Evolutionary conservation across 352 stramenopile genomes (phyloP).

Genomic region (Phytophthora citrophthora): DNA sequence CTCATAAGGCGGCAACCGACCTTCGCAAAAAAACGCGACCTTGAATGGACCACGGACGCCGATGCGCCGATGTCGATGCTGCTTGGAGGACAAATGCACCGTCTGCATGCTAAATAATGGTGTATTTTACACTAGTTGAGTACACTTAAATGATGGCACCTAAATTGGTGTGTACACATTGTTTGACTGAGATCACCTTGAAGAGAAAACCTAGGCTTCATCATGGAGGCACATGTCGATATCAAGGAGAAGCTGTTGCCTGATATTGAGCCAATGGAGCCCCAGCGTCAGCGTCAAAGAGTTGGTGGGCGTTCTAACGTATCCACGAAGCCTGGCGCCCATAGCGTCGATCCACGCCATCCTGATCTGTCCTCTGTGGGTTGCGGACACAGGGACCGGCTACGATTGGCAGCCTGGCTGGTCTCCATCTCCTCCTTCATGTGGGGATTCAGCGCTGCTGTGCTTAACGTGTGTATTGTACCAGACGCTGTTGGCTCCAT

Average conservation of each 20-base stretch:
- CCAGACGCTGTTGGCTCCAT: constrained; percentile 74
- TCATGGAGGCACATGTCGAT: constrained; percentile 39
- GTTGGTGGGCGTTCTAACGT: constrained; percentile 9
- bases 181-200: constrained; percentile 8
- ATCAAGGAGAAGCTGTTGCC: constrained; percentile 53
- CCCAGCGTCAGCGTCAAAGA: constrained; percentile 26
- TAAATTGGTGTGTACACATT: neutral
- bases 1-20: too few species aligned
- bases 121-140: neutral
- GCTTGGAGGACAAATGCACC: neutral
- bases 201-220: constrained; percentile 5
- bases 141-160: neutral
- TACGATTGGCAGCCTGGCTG: constrained; percentile 63
- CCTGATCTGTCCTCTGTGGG: constrained; percentile 1
- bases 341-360: neutral
- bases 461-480: constrained; percentile 85
- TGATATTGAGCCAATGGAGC: constrained; percentile 14
- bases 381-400: constrained; percentile 31
- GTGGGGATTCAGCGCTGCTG: constrained; percentile 72
- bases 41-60: neutral
- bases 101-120: neutral
- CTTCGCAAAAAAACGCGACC: neutral
- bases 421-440: constrained; percentile 83
- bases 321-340: neutral
- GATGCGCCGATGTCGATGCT: neutral